These are phyloP conservation scores for Sporothrix euskadiensis DNA, from an alignment of 2,329 filamentous ascomycete genomes.

Conservation along the genomic window DNA sequence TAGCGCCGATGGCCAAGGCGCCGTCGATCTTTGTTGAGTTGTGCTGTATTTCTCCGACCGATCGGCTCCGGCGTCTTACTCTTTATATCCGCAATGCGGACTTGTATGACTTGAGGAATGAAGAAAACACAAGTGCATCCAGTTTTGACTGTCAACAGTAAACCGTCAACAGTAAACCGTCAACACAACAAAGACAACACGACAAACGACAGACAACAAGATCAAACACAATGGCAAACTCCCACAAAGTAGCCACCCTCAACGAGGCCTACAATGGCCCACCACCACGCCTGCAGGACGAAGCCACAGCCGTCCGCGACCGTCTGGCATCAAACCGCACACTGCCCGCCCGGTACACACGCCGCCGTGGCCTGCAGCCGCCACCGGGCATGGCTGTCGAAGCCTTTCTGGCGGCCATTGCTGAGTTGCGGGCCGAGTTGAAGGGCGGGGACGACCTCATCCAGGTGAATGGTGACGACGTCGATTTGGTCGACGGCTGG, in stretches of 20 bases:
- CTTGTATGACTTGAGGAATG: background rate
- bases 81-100: background rate
- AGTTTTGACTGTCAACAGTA: background rate
- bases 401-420: slow-evolving; percentile 37
- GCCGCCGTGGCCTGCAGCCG: slow-evolving; percentile 34
- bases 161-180: too few species aligned
- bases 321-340: slow-evolving; percentile 35
- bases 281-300: slow-evolving; percentile 34
- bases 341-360: slow-evolving; percentile 32
- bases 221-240: background rate
- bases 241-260: slow-evolving; percentile 27
- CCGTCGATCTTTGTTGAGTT: background rate
- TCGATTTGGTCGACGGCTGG: slow-evolving; percentile 40
- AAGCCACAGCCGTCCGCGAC: slow-evolving; percentile 34
- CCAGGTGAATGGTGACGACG: slow-evolving; percentile 39
- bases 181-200: too few species aligned
- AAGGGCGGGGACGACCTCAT: slow-evolving; percentile 37
- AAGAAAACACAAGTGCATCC: background rate
- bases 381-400: slow-evolving; percentile 36
- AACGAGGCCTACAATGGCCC: slow-evolving; percentile 36
- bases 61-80: too few species aligned
- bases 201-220: background rate
- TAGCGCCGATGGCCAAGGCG: background rate
- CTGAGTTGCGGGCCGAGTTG: slow-evolving; percentile 38
- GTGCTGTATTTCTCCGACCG: background rate